A percentile compares a stretch with the other conserved stretches of the same genome.
Evolutionary conservation across 495 filamentous ascomycete genomes (phyloP).

Genomic region (Trichoderma reesei): DNA sequence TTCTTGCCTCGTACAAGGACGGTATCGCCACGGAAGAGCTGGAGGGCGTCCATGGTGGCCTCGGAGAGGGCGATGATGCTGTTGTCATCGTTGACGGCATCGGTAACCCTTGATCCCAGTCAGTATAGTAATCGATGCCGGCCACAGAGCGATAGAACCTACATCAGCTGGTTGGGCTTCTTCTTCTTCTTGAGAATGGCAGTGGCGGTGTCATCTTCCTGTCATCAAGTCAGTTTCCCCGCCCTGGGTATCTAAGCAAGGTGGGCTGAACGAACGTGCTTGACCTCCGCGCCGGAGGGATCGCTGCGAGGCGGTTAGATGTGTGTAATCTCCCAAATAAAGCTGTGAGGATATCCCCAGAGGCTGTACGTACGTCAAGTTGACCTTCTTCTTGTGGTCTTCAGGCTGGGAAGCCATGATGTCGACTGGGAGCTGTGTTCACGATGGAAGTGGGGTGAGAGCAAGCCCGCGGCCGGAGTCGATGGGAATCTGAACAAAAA

Average conservation of each 20-base stretch:
- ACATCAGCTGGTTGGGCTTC: constrained; percentile 99
- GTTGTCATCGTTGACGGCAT: constrained; percentile 98
- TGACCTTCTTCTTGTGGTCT: constrained; percentile 87
- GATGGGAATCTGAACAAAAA: not conserved
- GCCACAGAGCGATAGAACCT: constrained; percentile 25
- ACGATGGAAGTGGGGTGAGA: not conserved
- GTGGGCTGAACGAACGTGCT: constrained; percentile 54
- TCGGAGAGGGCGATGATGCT: constrained; percentile 97
- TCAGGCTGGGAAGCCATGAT: constrained; percentile 40
- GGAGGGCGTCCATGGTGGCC: constrained; percentile 97
- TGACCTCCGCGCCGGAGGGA: constrained; percentile 77
- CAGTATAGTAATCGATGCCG: constrained; percentile 20
- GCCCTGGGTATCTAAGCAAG: constrained; percentile 7
- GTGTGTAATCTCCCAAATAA: not conserved
- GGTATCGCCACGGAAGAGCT: constrained; percentile 96
- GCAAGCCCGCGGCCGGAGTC: not conserved
- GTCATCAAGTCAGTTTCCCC: constrained; percentile 22
- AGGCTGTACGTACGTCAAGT: constrained; percentile 62
- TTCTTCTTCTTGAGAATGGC: constrained; percentile 99
- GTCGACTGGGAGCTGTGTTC: constrained; percentile 13
- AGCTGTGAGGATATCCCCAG: not conserved
- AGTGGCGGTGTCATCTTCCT: constrained; percentile 90
- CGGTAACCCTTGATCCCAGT: constrained; percentile 65
- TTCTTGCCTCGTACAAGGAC: constrained; percentile 98
- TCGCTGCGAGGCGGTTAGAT: constrained; percentile 52